phyloP scores from a whole-genome alignment of 2,329 filamentous ascomycete species.

The Coleophoma crateriformis region DNA sequence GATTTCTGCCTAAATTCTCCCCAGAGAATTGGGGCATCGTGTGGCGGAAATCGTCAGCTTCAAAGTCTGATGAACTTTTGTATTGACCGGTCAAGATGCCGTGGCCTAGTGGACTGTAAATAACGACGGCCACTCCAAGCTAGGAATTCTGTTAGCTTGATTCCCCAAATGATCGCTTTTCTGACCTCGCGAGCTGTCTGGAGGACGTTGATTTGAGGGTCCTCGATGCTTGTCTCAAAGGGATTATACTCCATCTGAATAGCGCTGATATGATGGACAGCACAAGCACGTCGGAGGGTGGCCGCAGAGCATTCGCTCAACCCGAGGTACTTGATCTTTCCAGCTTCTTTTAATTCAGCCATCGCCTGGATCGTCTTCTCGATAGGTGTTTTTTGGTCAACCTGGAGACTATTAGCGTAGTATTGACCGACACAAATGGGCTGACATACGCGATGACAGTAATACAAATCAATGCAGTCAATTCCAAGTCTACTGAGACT shows the following conservation, averaged over 20 bases:
- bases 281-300: constrained; percentile 18
- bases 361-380: constrained; percentile 34
- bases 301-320: constrained; percentile 2
- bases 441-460: constrained; percentile 10
- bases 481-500: constrained; percentile 32
- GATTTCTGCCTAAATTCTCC: constrained; percentile 50
- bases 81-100: constrained; percentile 38
- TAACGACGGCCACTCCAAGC: constrained; percentile 34
- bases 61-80: constrained; percentile 3
- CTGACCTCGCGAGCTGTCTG: constrained; percentile 29
- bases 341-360: constrained; percentile 25
- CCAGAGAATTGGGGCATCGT: constrained; percentile 32
- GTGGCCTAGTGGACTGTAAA: constrained; percentile 39
- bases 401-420: constrained; percentile 21
- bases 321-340: constrained; percentile 5
- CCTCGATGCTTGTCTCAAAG: constrained; percentile 45
- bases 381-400: constrained; percentile 30
- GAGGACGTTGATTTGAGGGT: constrained; percentile 26
- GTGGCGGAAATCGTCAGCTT: constrained; percentile 24
- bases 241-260: constrained; percentile 48
- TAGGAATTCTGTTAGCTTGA: no score
- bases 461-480: constrained; percentile 30
- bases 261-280: constrained; percentile 40
- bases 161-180: no score
- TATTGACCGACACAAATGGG: not conserved